Evolutionary conservation across 306 rosid genomes (phyloP), one percentile per base, ranked within the genome.

Genomic region (Lotus japonicus): DNA sequence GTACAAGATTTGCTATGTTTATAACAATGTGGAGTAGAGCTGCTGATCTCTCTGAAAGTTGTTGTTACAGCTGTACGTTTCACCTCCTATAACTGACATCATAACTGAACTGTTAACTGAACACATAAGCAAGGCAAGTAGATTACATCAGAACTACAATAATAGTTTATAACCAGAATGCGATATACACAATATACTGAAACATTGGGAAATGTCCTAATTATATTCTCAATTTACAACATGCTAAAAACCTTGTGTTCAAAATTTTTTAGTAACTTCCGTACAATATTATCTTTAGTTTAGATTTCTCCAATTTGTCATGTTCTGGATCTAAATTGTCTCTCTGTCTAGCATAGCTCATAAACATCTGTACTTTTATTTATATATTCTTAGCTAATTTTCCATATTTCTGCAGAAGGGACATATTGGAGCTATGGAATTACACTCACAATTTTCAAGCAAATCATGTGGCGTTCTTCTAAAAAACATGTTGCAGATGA

Each of bases 401-500:
- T 33, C 38, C 28, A 54, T 78, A 53, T 62, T 70, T 78, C 26
- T 82, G 81, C 92, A 94, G 97, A 84, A 84, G 78, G 85, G 87
- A 75, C 96, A 94, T 81, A 64, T 61, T 14, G 80, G 89, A 50
- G 96, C 96, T 71, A 84, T 77, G 84, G 90, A 88, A 81, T 94
- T 77, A 78, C 95, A 3, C 97, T 86, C 65, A 82, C 73, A 13
- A 54, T 86, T 81, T 90, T 94, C 73, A 94, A 86, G 78, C 87
- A 81, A 77, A 88, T 94, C 65, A 94, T 94, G 98, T 90, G 97
- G 98, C 95, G 95, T 55, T 86, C 97, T 66, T 94, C 89, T 49
- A 94, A 94, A 76, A 79, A 78, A 60, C 83, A 88, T 10, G 89
- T 94, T 44, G 87, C 88, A 55, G 89, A 94, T 85, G 98, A 94